A percentile compares a stretch with the other conserved stretches of the same genome.
phyloP scores from a whole-genome alignment of 306 rosid species.

The Sindora glabra region DNA sequence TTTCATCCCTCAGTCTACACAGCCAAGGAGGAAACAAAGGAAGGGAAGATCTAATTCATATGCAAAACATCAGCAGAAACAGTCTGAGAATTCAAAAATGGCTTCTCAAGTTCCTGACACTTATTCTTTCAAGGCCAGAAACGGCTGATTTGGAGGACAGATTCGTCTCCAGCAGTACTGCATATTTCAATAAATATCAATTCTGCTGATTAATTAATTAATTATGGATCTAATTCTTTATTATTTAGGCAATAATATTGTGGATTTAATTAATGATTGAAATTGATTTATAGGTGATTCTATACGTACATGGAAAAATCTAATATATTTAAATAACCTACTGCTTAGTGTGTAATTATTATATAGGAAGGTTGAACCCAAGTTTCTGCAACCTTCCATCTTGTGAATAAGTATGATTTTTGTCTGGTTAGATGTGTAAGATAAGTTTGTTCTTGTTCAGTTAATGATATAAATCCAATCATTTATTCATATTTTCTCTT shows the following conservation, averaged over 20 bases:
- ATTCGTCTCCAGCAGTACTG: background rate
- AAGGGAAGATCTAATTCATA: constrained; percentile 50
- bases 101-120: constrained; percentile 40
- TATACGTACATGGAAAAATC: constrained; percentile 43
- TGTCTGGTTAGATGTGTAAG: constrained; percentile 24
- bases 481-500: background rate
- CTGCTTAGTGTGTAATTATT: constrained; percentile 10
- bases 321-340: constrained; percentile 16
- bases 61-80: constrained; percentile 51
- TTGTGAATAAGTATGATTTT: constrained; percentile 22
- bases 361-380: constrained; percentile 39
- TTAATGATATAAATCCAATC: constrained; percentile 15
- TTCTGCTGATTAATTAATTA: constrained; percentile 14
- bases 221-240: constrained; percentile 27
- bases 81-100: constrained; percentile 39
- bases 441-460: constrained; percentile 28
- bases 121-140: constrained; percentile 40
- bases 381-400: constrained; percentile 27
- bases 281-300: constrained; percentile 29
- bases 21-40: constrained; percentile 63
- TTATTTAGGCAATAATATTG: constrained; percentile 37
- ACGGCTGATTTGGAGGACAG: constrained; percentile 32
- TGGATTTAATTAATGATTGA: constrained; percentile 13
- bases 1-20: constrained; percentile 73
- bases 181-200: constrained; percentile 19